phyloP scores from a whole-genome alignment of 257 asterid species.

The Solanum raphanifolium region DNA sequence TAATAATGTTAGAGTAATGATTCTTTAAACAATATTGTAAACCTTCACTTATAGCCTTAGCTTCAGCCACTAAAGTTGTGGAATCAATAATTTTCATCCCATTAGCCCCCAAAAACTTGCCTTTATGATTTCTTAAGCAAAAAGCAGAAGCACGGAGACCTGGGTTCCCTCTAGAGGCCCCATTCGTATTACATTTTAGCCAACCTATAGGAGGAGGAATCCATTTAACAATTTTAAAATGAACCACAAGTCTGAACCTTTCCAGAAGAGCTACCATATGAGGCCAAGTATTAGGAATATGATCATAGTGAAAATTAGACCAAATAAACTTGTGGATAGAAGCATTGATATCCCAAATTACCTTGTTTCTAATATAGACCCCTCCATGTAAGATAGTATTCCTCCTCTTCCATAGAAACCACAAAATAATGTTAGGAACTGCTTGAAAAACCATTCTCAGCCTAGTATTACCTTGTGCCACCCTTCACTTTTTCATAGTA shows the following conservation, averaged over 20 bases:
- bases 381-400: neutral
- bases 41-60: neutral
- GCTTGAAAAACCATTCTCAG: neutral
- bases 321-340: neutral
- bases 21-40: neutral
- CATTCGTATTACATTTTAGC: neutral
- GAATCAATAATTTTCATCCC: neutral
- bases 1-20: too few species aligned
- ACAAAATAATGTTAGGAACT: neutral
- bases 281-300: neutral
- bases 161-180: neutral
- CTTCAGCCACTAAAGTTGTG: neutral
- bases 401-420: neutral
- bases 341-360: neutral
- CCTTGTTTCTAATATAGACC: neutral
- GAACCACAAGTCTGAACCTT: neutral
- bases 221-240: too few species aligned
- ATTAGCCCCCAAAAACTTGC: neutral
- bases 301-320: neutral
- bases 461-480: neutral
- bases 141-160: neutral
- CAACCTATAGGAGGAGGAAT: neutral
- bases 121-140: neutral
- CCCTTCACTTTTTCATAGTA: neutral
- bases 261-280: neutral